Conservation (phyloP, 192 early-diverging fungal genomes). For the Podila epicladia region DNA sequence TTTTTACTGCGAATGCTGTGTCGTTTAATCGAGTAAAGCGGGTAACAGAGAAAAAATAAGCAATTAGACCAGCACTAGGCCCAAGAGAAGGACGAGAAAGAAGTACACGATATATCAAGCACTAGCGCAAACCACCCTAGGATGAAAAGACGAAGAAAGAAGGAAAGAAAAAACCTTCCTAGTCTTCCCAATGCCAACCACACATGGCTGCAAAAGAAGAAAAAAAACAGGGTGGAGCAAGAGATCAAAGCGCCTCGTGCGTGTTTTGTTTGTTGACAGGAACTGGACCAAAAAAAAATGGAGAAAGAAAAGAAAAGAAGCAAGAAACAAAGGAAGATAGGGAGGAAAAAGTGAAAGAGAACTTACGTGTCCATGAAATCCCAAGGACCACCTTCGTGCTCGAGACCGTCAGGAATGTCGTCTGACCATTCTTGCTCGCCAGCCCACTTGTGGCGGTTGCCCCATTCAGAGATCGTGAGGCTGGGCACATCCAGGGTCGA, state of each 20-base stretch:
- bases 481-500: conserved; percentile 39
- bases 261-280: not conserved
- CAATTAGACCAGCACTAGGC: no score
- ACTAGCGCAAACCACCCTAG: conserved; percentile 5
- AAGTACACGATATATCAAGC: not conserved
- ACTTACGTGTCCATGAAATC: conserved; percentile 49
- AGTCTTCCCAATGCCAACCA: not conserved
- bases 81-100: not conserved
- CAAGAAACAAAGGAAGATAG: not conserved
- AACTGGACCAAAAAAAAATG: not conserved
- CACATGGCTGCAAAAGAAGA: conserved; percentile 1
- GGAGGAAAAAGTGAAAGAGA: not conserved
- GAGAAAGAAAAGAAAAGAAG: not conserved
- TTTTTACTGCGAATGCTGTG: not conserved
- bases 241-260: not conserved
- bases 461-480: conserved; percentile 36
- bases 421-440: conserved; percentile 44
- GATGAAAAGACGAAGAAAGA: not conserved
- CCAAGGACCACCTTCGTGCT: conserved; percentile 49
- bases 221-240: not conserved
- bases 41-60: not conserved
- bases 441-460: conserved; percentile 38
- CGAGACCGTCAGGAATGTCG: conserved; percentile 44
- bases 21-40: not conserved
- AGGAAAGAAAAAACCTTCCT: conserved; percentile 1